Evolutionary conservation across 169 alveolate genomes (phyloP).

Genomic region (Eimeria acervulina): DNA sequence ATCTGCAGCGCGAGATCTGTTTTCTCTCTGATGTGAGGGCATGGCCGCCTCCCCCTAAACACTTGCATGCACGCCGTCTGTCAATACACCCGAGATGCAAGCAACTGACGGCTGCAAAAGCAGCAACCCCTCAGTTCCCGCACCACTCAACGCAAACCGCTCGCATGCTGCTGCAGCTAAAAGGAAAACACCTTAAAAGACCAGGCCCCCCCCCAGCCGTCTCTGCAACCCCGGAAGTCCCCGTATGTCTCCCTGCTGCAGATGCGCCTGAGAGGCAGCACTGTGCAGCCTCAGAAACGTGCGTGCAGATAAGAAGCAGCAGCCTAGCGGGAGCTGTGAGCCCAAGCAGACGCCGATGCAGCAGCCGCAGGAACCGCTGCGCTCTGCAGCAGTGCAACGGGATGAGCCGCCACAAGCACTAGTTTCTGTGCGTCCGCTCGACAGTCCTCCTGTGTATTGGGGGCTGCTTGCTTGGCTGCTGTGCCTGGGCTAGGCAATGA

Average conservation of each 20-base stretch:
- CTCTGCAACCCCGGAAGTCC: constrained; percentile 29
- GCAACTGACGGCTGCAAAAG: constrained; percentile 67
- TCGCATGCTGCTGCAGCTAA: constrained; percentile 53
- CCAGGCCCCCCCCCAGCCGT: constrained; percentile 15
- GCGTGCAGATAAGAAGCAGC: neutral
- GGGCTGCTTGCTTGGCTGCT: neutral
- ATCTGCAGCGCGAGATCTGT: constrained; percentile 58
- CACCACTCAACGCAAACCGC: constrained; percentile 36
- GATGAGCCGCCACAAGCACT: constrained; percentile 35
- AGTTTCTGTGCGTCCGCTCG: constrained; percentile 12
- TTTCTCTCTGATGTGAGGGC: constrained; percentile 71
- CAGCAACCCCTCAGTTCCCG: constrained; percentile 75
- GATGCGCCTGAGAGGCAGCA: neutral
- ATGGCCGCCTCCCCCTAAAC: constrained; percentile 60
- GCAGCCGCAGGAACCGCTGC: neutral
- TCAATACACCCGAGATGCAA: constrained; percentile 56
- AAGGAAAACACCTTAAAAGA: neutral
- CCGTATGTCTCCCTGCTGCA: constrained; percentile 8
- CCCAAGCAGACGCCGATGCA: constrained; percentile 25
- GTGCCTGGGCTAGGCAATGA: constrained; percentile 18
- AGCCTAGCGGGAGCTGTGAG: constrained; percentile 19
- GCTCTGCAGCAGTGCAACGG: constrained; percentile 37
- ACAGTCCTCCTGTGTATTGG: neutral
- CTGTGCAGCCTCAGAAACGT: constrained; percentile 4
- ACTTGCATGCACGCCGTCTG: constrained; percentile 33